Evolutionary conservation across 257 asterid genomes (phyloP), one percentile per base, ranked within the genome.

Genomic region (Lithospermum erythrorhizon): DNA sequence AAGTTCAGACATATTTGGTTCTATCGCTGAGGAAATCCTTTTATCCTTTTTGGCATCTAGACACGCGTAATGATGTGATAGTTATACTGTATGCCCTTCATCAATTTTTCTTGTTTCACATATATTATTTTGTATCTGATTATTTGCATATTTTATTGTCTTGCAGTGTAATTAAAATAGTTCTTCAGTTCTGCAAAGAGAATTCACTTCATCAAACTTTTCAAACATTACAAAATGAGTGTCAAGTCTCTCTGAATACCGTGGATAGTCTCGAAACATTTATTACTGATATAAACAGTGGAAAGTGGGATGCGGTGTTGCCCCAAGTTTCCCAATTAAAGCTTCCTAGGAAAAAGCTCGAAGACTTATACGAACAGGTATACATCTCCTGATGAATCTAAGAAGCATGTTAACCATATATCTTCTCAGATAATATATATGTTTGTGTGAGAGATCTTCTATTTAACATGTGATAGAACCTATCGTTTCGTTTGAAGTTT

Each of bases 291-390:
- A 80, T 91, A 68, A 91, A 91, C 61, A 79, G 95, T 71, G 96
- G 98, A 75, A 81, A 95, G 79, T 91, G 98, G 98, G 98, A 91
- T 76, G 96, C 98, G 19, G 89, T 91, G 62, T 81, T 91, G 64
- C 96, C 98, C 48, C 98, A 91, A 78, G 83, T 91, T 65, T 78
- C 98, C 61, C 98, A 91, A 65, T 90, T 91, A 53, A 91, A 88
- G 85, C 94, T 91, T 64, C 90, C 98, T 0, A 76, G 96, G 56
- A 88, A 91, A 78, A 88, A 76, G 58, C 80, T 91, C 62, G 98
- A 91, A 72, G 98, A 88, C 73, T 85, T 91, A 25, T 91, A 91
- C 62, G 98, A 91, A 84, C 98, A 85, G 95, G 96, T 91, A 37
- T 20, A 65, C 55, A 66, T 27, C 64, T 58, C 68, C 52, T 61